These are phyloP conservation scores for Monosporozyma servazzii DNA, from an alignment of 805 yeast species.

Conservation along the genomic window DNA sequence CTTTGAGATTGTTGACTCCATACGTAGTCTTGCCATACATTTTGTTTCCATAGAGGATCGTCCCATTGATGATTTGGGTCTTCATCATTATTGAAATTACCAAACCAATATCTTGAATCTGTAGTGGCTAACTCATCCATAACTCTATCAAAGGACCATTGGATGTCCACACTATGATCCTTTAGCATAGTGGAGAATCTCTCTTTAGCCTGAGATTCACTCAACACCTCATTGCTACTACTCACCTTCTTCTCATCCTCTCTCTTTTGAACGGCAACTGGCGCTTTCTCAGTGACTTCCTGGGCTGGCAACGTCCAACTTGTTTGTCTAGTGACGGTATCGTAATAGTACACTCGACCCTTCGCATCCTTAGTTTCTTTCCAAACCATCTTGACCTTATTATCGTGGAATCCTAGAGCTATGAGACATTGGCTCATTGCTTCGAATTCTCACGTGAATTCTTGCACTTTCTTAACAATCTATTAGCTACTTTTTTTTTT, in stretches of 20 bases:
- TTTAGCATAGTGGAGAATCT: slow-evolving; percentile 46
- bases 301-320: slow-evolving; percentile 76
- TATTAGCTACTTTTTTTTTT: neutral
- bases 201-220: slow-evolving; percentile 31
- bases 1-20: neutral
- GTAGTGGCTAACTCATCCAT: slow-evolving; percentile 44
- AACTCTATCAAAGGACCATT: slow-evolving; percentile 66
- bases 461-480: neutral
- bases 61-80: neutral
- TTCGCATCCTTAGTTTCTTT: slow-evolving; percentile 51
- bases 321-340: slow-evolving; percentile 54
- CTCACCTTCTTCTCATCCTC: slow-evolving; percentile 4
- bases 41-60: slow-evolving; percentile 48
- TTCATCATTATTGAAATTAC: slow-evolving; percentile 30
- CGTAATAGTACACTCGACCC: slow-evolving; percentile 66
- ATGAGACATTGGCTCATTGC: neutral
- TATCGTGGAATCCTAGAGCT: neutral
- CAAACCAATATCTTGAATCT: slow-evolving; percentile 60
- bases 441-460: neutral
- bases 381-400: slow-evolving; percentile 37
- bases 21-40: slow-evolving; percentile 27
- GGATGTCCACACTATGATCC: slow-evolving; percentile 51
- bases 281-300: slow-evolving; percentile 10
- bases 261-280: neutral
- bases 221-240: neutral